phyloP scores from a whole-genome alignment of 179 eudicot species.

The Silene noctiflora region DNA sequence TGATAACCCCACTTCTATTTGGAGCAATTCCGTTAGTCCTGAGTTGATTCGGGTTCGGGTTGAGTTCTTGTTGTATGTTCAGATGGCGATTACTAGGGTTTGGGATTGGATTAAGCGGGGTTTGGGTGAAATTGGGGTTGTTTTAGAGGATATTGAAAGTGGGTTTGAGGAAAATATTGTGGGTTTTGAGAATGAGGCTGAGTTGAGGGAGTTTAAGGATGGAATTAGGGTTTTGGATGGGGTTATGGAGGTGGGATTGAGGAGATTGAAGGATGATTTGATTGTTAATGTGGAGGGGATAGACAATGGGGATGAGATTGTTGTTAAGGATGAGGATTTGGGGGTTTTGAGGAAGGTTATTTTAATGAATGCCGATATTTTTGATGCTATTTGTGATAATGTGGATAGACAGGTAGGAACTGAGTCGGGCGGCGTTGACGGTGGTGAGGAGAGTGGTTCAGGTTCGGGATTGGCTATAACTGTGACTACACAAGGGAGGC shows the following conservation, averaged over 20 bases:
- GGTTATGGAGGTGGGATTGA: conserved; percentile 56
- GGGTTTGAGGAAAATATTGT: conserved; percentile 22
- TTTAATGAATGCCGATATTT: conserved; percentile 58
- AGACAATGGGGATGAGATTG: conserved; percentile 19
- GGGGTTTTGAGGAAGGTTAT: conserved; percentile 50
- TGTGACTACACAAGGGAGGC: conserved; percentile 35
- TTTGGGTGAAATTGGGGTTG: conserved; percentile 16
- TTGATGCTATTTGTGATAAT: conserved; percentile 56
- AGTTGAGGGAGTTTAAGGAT: conserved; percentile 24
- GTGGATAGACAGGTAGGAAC: conserved; percentile 51
- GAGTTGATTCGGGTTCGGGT: conserved; percentile 48
- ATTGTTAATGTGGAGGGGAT: conserved; percentile 31
- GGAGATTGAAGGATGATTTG: conserved; percentile 59
- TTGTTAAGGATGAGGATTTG: conserved; percentile 54
- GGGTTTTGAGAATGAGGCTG: conserved; percentile 28
- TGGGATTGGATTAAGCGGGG: conserved; percentile 19
- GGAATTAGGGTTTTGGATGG: conserved; percentile 43
- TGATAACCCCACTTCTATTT: conserved; percentile 50
- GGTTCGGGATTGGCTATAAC: conserved; percentile 56
- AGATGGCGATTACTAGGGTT: conserved; percentile 47
- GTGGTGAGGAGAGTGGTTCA: conserved; percentile 16
- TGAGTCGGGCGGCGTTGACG: conserved; percentile 39
- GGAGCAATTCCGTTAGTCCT: conserved; percentile 36
- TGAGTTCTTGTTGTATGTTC: conserved; percentile 59
- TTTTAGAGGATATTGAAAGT: conserved; percentile 8